These are phyloP conservation scores for Cylindrotheca fusiformis DNA, from an alignment of 108 stramenopile genomes.

Conservation along the genomic window DNA sequence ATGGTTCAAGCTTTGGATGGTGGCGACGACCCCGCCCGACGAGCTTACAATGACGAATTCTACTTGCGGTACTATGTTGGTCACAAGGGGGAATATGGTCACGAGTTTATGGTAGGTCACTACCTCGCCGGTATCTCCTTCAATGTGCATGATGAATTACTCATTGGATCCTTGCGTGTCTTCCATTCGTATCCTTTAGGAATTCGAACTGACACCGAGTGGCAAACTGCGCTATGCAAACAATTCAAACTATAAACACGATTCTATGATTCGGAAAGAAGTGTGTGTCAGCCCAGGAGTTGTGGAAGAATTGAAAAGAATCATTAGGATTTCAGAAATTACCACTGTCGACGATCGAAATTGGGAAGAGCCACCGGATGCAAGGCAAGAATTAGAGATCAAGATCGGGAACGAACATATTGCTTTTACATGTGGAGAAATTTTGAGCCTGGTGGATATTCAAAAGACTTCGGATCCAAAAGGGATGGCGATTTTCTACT, in stretches of 20 bases:
- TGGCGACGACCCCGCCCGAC: background rate
- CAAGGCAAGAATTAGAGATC: slow-evolving; percentile 85
- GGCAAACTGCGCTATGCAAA: slow-evolving; percentile 90
- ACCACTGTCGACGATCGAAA: slow-evolving; percentile 57
- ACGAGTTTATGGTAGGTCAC: slow-evolving; percentile 72
- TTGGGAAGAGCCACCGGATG: slow-evolving; percentile 71
- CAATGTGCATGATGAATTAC: background rate
- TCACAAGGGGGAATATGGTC: slow-evolving; percentile 68
- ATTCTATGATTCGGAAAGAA: slow-evolving; percentile 85
- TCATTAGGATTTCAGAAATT: slow-evolving; percentile 56
- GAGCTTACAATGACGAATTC: slow-evolving; percentile 48
- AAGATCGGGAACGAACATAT: slow-evolving; percentile 86
- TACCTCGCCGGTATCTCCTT: background rate
- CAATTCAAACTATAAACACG: slow-evolving; percentile 83
- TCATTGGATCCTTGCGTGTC: background rate
- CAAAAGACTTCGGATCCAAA: slow-evolving; percentile 77
- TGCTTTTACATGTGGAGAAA: slow-evolving; percentile 83
- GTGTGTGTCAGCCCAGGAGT: slow-evolving; percentile 70
- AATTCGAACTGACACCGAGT: slow-evolving; percentile 78
- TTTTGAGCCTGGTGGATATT: slow-evolving; percentile 74
- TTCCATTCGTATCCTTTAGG: slow-evolving; percentile 15
- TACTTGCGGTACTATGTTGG: slow-evolving; percentile 76
- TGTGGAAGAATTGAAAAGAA: slow-evolving; percentile 69
- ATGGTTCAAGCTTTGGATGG: background rate
- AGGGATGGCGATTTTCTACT: slow-evolving; percentile 77